Base-by-base conservation (phyloP, 2,329 filamentous ascomycete species). In the Microdochium trichocladiopsis region DNA sequence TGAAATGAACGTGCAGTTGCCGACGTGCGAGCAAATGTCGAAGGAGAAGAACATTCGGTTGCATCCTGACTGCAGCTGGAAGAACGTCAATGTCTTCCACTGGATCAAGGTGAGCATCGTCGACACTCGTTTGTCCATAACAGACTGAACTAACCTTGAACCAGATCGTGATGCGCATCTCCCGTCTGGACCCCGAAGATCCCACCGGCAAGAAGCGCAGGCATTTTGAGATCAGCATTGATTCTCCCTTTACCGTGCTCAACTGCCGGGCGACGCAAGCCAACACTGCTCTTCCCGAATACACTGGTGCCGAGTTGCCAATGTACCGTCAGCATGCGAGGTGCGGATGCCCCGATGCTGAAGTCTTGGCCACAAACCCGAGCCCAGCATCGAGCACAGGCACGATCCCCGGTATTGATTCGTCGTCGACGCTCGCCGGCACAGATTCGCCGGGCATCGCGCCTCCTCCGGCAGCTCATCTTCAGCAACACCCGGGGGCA, bases 211-310 rank as follows among this genome's bases (percentile, higher is more conserved):
- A 74, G 56, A 92, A 92, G 64, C 83, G 91, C 57, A 82, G 91
- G 31, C 92, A 96, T 65, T 96, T 95, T 60, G 92, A 96, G 68
- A 96, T 96, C 61, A 95, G 90, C 59, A 96, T 96, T 60, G 92
- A 96, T 69, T 96, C 91, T 1, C 92, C 92, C 1, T 93, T 96
- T 65, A 93, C 93, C 56, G 90, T 96, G 47, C 86, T 96, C 48
- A 93, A 92, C 56, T 96, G 92, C 72, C 88, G 88, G 56, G 91
- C 92, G n/a, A 95, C 90, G 1, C 88, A 94, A 66, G 87, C 89
- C 49, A 96, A 96, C 68, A 95, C 88, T 24, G 84, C 84, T 12
- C 78, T 96, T 11, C 92, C 92, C 0, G 87, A 88, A 16, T 96
- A 96, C 66, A 71, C 73, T 6, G 74, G 76, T 22, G 64, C 69